These are phyloP conservation scores for Drosera capensis DNA, from an alignment of 148 eudicot species.

Conservation along the genomic window DNA sequence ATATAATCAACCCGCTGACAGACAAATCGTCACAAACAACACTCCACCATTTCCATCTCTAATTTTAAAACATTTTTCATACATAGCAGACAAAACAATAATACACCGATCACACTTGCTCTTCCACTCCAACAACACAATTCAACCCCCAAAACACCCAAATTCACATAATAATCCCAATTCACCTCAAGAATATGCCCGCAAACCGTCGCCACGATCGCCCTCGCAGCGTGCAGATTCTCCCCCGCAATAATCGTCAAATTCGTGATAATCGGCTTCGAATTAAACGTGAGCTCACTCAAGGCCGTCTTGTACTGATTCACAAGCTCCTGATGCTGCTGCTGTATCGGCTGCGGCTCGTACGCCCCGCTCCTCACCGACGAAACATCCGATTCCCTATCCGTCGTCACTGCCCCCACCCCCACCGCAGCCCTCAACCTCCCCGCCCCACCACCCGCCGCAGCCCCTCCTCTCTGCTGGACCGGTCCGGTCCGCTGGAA, in stretches of 20 bases:
- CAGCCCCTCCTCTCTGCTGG: slow-evolving; percentile 8
- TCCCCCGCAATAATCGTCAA: slow-evolving; percentile 93
- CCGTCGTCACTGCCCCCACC: slow-evolving; percentile 24
- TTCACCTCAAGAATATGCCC: slow-evolving; percentile 85
- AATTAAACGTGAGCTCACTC: slow-evolving; percentile 80
- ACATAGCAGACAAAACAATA: background rate
- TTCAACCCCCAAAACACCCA: background rate
- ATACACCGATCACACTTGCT: slow-evolving; percentile 8
- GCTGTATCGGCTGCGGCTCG: slow-evolving; percentile 22
- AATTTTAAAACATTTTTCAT: too few species aligned
- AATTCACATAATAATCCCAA: slow-evolving; percentile 8
- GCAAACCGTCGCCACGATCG: slow-evolving; percentile 58
- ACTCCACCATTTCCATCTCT: too few species aligned
- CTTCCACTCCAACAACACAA: background rate
- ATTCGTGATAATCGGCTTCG: slow-evolving; percentile 95
- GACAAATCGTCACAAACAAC: too few species aligned
- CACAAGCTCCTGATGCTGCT: slow-evolving; percentile 63
- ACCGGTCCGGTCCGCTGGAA: slow-evolving; percentile 19
- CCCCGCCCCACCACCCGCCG: slow-evolving; percentile 11
- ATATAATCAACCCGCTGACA: too few species aligned
- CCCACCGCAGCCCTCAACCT: too few species aligned
- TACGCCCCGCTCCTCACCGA: slow-evolving; percentile 22
- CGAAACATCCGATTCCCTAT: slow-evolving; percentile 27
- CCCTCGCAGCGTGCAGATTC: slow-evolving; percentile 74
- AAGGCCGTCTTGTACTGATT: slow-evolving; percentile 72